phyloP scores from a whole-genome alignment of 805 yeast species.

The Candida mattraensis region DNA sequence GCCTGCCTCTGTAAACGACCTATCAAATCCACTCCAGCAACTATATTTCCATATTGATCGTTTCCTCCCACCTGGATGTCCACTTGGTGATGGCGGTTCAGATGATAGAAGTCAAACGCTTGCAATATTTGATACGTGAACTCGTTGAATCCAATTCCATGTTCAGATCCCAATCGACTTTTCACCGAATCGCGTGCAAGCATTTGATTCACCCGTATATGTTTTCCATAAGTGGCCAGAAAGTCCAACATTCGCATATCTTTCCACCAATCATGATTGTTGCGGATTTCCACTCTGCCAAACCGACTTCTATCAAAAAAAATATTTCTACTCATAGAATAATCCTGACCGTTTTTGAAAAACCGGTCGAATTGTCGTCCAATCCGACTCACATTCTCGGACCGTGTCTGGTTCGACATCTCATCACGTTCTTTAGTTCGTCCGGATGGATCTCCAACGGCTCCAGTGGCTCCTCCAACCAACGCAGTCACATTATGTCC shows the following conservation, averaged over 20 bases:
- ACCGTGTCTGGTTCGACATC: conserved; percentile 53
- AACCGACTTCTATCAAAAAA: conserved; percentile 10
- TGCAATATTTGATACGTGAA: conserved; percentile 91
- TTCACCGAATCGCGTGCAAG: conserved; percentile 84
- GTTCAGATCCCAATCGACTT: conserved; percentile 62
- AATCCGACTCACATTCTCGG: conserved; percentile 58
- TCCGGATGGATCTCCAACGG: conserved; percentile 97
- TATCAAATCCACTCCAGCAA: conserved; percentile 91
- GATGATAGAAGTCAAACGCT: conserved; percentile 89
- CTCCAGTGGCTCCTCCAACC: conserved; percentile 95
- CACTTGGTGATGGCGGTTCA: conserved; percentile 59
- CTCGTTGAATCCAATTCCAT: conserved; percentile 90
- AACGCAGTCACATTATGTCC: conserved; percentile 85
- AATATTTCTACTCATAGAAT: conserved; percentile 53
- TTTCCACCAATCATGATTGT: conserved; percentile 88
- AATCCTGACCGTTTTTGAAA: conserved; percentile 58
- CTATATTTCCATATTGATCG: conserved; percentile 98
- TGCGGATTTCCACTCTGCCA: conserved; percentile 36
- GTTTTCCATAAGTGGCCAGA: conserved; percentile 70
- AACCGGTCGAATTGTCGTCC: conserved; percentile 61
- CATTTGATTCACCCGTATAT: conserved; percentile 83
- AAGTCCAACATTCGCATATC: conserved; percentile 74
- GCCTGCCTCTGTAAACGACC: conserved; percentile 48
- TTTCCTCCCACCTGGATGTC: conserved; percentile 89
- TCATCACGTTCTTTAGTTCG: conserved; percentile 69